Percentiles rank a stretch among this genome's conserved stretches.
These are phyloP conservation scores for Trypanosoma vivax DNA, from an alignment of 208 protist genomes.

Conservation along the genomic window DNA sequence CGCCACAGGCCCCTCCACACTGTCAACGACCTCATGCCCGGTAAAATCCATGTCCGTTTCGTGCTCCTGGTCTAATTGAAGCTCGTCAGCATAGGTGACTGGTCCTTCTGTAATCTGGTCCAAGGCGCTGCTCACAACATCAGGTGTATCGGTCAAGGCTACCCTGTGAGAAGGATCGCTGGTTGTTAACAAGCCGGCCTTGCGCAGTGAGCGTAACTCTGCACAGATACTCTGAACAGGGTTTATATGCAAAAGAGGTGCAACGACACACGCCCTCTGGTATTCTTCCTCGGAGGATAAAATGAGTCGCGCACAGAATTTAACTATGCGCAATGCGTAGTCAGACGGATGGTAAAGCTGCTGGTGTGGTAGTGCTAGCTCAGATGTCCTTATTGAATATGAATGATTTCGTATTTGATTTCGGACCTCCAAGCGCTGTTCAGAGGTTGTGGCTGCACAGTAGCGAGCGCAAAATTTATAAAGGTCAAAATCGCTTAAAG, in stretches of 20 bases:
- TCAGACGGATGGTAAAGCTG: slow-evolving; percentile 68
- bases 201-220: slow-evolving; percentile 25
- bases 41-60: slow-evolving; percentile 35
- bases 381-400: slow-evolving; percentile 9
- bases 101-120: neutral
- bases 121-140: neutral
- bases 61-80: neutral
- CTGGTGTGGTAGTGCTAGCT: slow-evolving; percentile 9
- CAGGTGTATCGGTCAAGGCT: neutral
- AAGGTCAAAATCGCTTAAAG: slow-evolving; percentile 49
- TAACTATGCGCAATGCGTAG: slow-evolving; percentile 49
- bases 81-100: neutral
- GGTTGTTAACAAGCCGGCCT: slow-evolving; percentile 5
- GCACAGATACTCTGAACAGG: slow-evolving; percentile 49
- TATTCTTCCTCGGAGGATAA: slow-evolving; percentile 18
- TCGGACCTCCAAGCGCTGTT: slow-evolving; percentile 35
- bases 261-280: slow-evolving; percentile 12
- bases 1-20: slow-evolving; percentile 12
- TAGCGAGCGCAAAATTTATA: slow-evolving; percentile 50
- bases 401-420: slow-evolving; percentile 11
- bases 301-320: slow-evolving; percentile 36
- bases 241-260: slow-evolving; percentile 63
- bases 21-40: slow-evolving; percentile 64
- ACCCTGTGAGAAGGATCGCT: too few relatives aligned
- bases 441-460: slow-evolving; percentile 26